A percentile compares a stretch with the other conserved stretches of the same genome.
Conservation (phyloP, 1,139 yeast genomes). For the Hyphopichia wangnamkhiaoensis region DNA sequence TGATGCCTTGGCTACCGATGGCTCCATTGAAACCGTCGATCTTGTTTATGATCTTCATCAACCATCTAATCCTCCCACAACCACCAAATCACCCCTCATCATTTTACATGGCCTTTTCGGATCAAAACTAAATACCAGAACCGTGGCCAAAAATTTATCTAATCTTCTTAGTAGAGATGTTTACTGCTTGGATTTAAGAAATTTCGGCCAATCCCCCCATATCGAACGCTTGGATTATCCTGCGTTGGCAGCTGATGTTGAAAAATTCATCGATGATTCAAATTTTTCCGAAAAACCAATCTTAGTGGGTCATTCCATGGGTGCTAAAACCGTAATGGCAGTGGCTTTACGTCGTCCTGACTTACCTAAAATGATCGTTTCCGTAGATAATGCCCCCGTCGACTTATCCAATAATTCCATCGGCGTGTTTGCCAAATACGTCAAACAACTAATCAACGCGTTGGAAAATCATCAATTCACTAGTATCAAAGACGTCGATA, state of each 20-base stretch:
- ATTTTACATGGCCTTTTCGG: constrained; percentile 92
- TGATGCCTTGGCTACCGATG: constrained; percentile 24
- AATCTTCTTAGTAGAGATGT: constrained; percentile 47
- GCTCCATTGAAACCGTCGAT: constrained; percentile 29
- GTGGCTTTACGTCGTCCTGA: constrained; percentile 71
- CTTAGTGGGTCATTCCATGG: constrained; percentile 94
- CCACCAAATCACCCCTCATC: constrained; percentile 54
- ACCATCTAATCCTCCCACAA: constrained; percentile 18
- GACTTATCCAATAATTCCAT: constrained; percentile 55
- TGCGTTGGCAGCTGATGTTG: constrained; percentile 83
- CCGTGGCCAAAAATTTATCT: constrained; percentile 60
- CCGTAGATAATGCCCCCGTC: constrained; percentile 91
- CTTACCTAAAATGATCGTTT: constrained; percentile 60
- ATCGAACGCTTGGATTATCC: constrained; percentile 69
- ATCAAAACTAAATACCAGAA: constrained; percentile 71
- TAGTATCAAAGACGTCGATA: constrained; percentile 68
- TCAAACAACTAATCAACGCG: constrained; percentile 60
- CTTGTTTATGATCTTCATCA: constrained; percentile 31
- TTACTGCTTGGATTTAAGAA: constrained; percentile 79
- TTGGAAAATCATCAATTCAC: constrained; percentile 44
- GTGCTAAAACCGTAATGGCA: constrained; percentile 94
- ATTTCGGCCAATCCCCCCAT: constrained; percentile 93
- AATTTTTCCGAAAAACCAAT: constrained; percentile 53
- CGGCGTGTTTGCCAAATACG: constrained; percentile 63
- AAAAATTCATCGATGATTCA: constrained; percentile 57